phyloP scores from a whole-genome alignment of 139 green algal species.

The Mychonastes homosphaera region DNA sequence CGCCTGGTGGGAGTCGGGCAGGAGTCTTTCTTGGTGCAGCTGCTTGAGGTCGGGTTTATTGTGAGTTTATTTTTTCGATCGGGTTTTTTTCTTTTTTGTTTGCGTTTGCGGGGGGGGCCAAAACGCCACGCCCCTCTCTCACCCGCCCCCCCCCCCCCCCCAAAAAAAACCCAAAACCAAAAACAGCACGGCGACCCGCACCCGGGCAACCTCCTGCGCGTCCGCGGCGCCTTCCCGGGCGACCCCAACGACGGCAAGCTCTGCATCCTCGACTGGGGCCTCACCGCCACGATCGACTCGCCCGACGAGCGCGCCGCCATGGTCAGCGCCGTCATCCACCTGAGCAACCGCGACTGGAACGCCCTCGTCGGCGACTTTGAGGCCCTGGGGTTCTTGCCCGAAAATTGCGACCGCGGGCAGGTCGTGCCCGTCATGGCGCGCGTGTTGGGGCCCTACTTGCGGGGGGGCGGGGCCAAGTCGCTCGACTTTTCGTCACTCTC shows the following conservation, averaged over 20 bases:
- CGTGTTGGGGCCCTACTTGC: slow-evolving; percentile 67
- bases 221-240: no score
- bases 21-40: slow-evolving; percentile 86
- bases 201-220: slow-evolving; percentile 15
- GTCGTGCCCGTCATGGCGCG: slow-evolving; percentile 69
- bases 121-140: background rate
- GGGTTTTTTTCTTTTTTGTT: background rate
- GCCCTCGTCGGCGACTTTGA: slow-evolving; percentile 76
- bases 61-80: background rate
- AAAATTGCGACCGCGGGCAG: slow-evolving; percentile 21
- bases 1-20: slow-evolving; percentile 54
- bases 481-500: slow-evolving; percentile 55
- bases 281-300: no score
- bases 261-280: no score
- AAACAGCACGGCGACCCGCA: background rate
- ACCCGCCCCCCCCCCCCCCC: background rate
- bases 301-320: no score
- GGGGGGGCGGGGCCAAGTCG: slow-evolving; percentile 60
- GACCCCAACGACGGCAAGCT: no score
- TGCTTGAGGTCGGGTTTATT: slow-evolving; percentile 90
- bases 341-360: slow-evolving; percentile 66
- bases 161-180: background rate
- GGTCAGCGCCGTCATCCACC: slow-evolving; percentile 66
- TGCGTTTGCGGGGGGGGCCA: slow-evolving; percentile 14
- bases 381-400: slow-evolving; percentile 63